A percentile compares a stretch with the other conserved stretches of the same genome.
phyloP scores from a whole-genome alignment of 805 yeast genomes.

The Isabelozyma rhagii region DNA sequence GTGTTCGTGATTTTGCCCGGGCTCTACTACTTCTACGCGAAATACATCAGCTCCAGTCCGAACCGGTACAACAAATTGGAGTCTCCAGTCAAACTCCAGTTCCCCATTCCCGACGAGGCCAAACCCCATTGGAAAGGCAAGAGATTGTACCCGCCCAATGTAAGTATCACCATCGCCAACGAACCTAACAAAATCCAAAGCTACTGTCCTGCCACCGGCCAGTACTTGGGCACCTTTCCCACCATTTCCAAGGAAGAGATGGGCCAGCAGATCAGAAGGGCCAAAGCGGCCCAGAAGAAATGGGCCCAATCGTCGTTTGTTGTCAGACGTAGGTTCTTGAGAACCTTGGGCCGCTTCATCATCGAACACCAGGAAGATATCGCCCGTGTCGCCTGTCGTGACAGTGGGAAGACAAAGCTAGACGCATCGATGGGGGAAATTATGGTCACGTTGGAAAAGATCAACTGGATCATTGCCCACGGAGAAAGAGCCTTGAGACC shows the following conservation, averaged over 20 bases:
- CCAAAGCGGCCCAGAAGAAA: constrained; percentile 51
- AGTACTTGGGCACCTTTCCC: constrained; percentile 68
- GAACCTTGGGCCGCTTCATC: constrained; percentile 68
- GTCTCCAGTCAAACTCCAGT: constrained; percentile 45
- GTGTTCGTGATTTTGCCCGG: constrained; percentile 35
- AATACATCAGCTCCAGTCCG: constrained; percentile 35
- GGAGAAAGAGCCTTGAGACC: constrained; percentile 73
- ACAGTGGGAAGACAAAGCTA: constrained; percentile 91
- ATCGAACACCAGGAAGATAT: constrained; percentile 79
- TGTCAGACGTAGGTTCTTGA: constrained; percentile 66
- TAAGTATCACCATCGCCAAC: constrained; percentile 52
- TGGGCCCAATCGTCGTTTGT: constrained; percentile 56
- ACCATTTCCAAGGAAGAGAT: constrained; percentile 69
- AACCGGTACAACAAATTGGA: constrained; percentile 42
- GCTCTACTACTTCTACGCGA: constrained; percentile 31
- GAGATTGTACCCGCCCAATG: constrained; percentile 57
- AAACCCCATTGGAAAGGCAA: constrained; percentile 91
- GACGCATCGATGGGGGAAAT: constrained; percentile 98
- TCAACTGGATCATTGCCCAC: constrained; percentile 83
- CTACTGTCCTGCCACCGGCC: constrained; percentile 96
- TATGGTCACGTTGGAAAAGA: constrained; percentile 88
- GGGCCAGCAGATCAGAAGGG: constrained; percentile 55
- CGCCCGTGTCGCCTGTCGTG: constrained; percentile 92
- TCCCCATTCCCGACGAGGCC: constrained; percentile 71
- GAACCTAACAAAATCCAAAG: constrained; percentile 74